phyloP scores from a whole-genome alignment of 495 filamentous ascomycete genomes.

The Clavariopsis aquatica region DNA sequence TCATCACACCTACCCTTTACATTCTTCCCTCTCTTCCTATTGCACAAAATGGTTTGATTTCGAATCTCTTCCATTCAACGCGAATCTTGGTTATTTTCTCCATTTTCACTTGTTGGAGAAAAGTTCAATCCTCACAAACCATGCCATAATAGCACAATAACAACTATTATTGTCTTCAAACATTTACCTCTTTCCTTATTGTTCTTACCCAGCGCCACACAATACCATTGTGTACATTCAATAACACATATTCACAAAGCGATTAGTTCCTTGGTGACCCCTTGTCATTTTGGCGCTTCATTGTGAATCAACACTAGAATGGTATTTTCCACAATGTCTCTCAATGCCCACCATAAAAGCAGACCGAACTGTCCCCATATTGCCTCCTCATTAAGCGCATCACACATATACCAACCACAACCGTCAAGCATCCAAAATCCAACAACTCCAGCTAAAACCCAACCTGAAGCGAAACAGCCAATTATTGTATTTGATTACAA shows the following conservation, averaged over 20 bases:
- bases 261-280: not conserved
- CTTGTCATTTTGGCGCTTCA: not conserved
- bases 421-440: not conserved
- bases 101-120: too few relatives aligned
- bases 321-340: not conserved
- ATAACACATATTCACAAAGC: not conserved
- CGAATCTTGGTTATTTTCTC: too few relatives aligned
- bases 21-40: too few relatives aligned
- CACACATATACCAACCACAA: conserved; percentile 3
- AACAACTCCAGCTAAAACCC: not conserved
- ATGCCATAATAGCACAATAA: too few relatives aligned
- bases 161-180: too few relatives aligned
- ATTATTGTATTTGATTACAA: not conserved
- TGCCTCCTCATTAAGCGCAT: not conserved
- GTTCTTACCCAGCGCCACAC: too few relatives aligned
- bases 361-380: not conserved
- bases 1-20: too few relatives aligned
- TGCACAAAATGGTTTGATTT: too few relatives aligned
- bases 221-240: not conserved
- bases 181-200: not conserved
- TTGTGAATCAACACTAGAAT: conserved; percentile 8
- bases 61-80: too few relatives aligned
- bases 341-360: not conserved
- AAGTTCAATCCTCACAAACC: too few relatives aligned
- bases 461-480: not conserved